Evolutionary conservation across 306 rosid genomes (phyloP), one percentile per base, ranked within the genome.

Genomic region (Begonia fuchsioides): DNA sequence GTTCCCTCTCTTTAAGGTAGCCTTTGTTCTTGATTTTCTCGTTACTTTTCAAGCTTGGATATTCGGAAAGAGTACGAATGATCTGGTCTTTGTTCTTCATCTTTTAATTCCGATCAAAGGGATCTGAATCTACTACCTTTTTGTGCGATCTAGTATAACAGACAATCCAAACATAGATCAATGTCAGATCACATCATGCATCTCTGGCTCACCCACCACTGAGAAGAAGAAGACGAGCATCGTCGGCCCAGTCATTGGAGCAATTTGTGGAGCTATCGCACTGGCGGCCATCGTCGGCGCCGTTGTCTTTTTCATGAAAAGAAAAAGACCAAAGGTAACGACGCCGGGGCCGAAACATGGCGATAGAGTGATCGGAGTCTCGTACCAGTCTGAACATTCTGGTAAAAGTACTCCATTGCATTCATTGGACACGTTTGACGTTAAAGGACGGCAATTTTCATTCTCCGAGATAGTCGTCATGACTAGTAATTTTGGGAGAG

Each of bases 181-280:
- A 47, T 73, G 74, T 68, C 13, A 60, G 18, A 2, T 61, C 40
- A 68, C 47, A 57, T 59, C 84, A 51, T 77, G 77, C 65, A 32
- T 62, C 18, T 49, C 35, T 26, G 35, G 35, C 35, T 26, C 7
- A 26, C 35, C 35, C 32, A 41, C 45, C 43, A 56, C 43, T 43
- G 51, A 12, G 38, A 26, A 56, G 51, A 55, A 55, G 43, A 55
- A 56, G 14, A 56, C 11, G 14, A 26, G 13, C 19, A 26, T 45
- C 15, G 17, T 56, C 43, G 47, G 32, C 46, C 60, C 60, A 56
- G 38, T 56, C 11, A 40, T 45, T 12, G 60, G 51, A 26, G 9
- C 60, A 32, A 20, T 56, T 56, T 43, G 60, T 3, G 60, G 60
- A 32, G 14, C 45, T 17, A 26, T 56, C 9, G 44, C 46, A 9